These are phyloP conservation scores for Geotrichum macrosporum DNA, from an alignment of 1,139 yeast species.

Conservation along the genomic window DNA sequence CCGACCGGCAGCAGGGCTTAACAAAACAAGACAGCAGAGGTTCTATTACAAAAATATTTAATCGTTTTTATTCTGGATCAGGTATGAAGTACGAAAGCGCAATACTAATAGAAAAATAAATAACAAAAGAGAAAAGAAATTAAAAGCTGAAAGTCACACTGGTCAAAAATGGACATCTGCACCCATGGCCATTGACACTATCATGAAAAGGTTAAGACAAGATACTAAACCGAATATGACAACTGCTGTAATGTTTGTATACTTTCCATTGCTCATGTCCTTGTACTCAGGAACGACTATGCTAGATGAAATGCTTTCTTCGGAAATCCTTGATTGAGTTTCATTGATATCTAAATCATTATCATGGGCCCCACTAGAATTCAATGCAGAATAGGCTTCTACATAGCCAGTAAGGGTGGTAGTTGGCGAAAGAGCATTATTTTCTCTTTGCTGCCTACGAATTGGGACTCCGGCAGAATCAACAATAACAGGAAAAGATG, in stretches of 20 bases:
- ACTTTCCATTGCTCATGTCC: conserved; percentile 65
- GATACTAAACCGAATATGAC: conserved; percentile 69
- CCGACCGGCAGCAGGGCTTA: too few relatives aligned
- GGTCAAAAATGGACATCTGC: conserved; percentile 58
- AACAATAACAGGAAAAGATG: conserved; percentile 17
- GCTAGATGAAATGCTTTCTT: conserved; percentile 20
- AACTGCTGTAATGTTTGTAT: conserved; percentile 53
- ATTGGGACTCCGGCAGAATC: conserved; percentile 4
- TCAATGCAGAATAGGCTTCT: conserved; percentile 1
- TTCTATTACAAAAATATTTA: too few relatives aligned
- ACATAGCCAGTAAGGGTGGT: conserved; percentile 12
- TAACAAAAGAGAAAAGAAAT: too few relatives aligned
- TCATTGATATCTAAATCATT: conserved; percentile 6
- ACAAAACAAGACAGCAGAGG: too few relatives aligned
- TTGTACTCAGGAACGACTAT: conserved; percentile 28
- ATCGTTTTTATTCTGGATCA: too few relatives aligned
- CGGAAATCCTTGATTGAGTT: conserved; percentile 12
- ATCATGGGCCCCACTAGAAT: not conserved
- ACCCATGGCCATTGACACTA: conserved; percentile 61
- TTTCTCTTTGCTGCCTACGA: not conserved
- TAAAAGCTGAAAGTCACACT: too few relatives aligned
- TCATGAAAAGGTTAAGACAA: conserved; percentile 66
- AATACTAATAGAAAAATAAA: too few relatives aligned
- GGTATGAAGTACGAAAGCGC: too few relatives aligned
- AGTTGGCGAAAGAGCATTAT: conserved; percentile 12